phyloP scores from a whole-genome alignment of 1,284 basidiomycete genomes.

The Cryptococcus deneoformans region DNA sequence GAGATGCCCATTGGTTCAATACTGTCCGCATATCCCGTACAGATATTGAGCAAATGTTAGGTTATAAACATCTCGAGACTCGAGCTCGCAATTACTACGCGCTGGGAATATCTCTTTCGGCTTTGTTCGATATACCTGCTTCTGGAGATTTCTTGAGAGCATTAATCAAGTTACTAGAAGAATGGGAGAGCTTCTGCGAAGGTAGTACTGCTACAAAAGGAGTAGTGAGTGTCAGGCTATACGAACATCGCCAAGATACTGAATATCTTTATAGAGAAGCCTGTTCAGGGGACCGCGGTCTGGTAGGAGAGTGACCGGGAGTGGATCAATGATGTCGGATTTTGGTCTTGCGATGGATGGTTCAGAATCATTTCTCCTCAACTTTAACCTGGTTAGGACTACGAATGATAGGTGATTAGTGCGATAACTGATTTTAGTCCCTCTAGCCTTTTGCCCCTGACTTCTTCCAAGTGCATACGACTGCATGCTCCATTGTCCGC shows the following conservation, averaged over 20 bases:
- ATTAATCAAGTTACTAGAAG: slow-evolving; percentile 47
- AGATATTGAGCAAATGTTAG: slow-evolving; percentile 36
- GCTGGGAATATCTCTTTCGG: slow-evolving; percentile 50
- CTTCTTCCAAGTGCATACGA: slow-evolving; percentile 52
- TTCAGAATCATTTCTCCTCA: slow-evolving; percentile 43
- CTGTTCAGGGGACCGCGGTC: slow-evolving; percentile 34
- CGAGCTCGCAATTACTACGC: slow-evolving; percentile 49
- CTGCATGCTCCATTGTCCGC: slow-evolving; percentile 52
- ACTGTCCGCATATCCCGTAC: slow-evolving; percentile 40
- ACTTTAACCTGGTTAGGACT: slow-evolving; percentile 49
- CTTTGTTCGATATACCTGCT: slow-evolving; percentile 49
- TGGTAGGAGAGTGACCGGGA: slow-evolving; percentile 11
- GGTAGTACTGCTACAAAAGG: slow-evolving; percentile 37
- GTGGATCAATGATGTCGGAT: slow-evolving; percentile 13
- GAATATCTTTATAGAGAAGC: slow-evolving; percentile 28
- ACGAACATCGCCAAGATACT: neutral
- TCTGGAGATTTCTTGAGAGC: slow-evolving; percentile 49
- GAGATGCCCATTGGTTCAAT: slow-evolving; percentile 47
- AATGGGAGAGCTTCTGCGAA: slow-evolving; percentile 51
- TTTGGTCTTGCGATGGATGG: slow-evolving; percentile 9
- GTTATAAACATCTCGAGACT: slow-evolving; percentile 34
- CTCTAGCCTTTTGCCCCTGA: slow-evolving; percentile 54
- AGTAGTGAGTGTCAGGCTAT: slow-evolving; percentile 33
- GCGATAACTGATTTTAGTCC: neutral
- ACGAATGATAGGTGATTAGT: neutral